phyloP scores from a whole-genome alignment of 768 basidiomycete genomes.

The Pholiota microspora region DNA sequence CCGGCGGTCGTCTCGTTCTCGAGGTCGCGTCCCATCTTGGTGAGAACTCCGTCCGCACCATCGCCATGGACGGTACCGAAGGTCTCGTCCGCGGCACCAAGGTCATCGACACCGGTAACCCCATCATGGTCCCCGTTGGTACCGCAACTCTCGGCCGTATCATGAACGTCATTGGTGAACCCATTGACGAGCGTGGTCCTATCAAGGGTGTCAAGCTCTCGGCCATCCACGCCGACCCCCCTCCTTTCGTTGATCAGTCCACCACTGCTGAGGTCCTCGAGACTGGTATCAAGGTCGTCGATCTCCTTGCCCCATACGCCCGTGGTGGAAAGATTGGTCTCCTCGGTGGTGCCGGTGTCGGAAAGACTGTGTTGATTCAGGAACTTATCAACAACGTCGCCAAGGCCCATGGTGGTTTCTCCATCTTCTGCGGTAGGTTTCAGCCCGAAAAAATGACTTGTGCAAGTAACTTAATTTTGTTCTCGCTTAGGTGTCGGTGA shows the following conservation, averaged over 20 bases:
- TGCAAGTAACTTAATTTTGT: neutral
- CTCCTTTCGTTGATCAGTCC: slow-evolving; percentile 96
- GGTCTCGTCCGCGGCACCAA: slow-evolving; percentile 99
- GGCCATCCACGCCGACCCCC: slow-evolving; percentile 97
- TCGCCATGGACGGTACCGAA: slow-evolving; percentile 99
- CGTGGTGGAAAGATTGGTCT: slow-evolving; percentile 99
- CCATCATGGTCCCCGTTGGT: slow-evolving; percentile 97
- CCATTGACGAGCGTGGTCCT: slow-evolving; percentile 99
- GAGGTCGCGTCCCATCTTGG: slow-evolving; percentile 98
- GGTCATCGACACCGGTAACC: slow-evolving; percentile 94
- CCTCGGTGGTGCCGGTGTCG: slow-evolving; percentile 99
- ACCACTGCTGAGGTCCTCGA: slow-evolving; percentile 98
- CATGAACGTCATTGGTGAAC: slow-evolving; percentile 99
- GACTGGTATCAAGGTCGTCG: slow-evolving; percentile 99
- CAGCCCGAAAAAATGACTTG: neutral
- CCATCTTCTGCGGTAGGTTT: slow-evolving; percentile 90
- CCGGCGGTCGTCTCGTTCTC: slow-evolving; percentile 95
- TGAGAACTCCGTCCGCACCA: slow-evolving; percentile 98
- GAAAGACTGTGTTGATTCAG: slow-evolving; percentile 99
- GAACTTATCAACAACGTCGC: slow-evolving; percentile 99
- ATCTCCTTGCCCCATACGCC: slow-evolving; percentile 98
- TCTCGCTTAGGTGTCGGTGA: slow-evolving; percentile 86
- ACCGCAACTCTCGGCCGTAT: slow-evolving; percentile 94
- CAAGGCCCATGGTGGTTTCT: slow-evolving; percentile 99
- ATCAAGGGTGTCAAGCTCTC: slow-evolving; percentile 91